Base-by-base conservation (phyloP, 768 basidiomycete genomes). In the Hortiboletus campestris region DNA sequence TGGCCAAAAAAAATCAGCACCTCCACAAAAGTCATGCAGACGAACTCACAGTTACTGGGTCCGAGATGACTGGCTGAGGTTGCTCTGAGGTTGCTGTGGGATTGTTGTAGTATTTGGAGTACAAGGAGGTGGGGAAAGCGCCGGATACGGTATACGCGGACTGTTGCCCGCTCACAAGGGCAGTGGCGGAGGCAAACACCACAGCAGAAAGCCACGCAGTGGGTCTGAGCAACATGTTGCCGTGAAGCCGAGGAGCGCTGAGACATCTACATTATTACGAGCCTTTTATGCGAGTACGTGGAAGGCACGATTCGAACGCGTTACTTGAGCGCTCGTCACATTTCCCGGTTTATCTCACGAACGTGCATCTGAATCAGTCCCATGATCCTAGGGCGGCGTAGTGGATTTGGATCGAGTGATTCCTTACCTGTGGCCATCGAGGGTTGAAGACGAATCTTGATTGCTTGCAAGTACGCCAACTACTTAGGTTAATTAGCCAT, bases 11-110 rank as follows among this genome's bases (percentile, higher is more conserved):
- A n/a, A 20, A 38, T 61, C 19, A 56, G 28, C 20, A 22, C 7
- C 7, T 13, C 0, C 40, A 19, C 11, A 63, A 57, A 53, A 49
- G 17, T 34, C 13, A 35, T n/a, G 19, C 10, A 46, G 10, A 48
- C 7, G 52, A 25, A 6, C 71, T 47, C 48, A 88, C 88, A 28
- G 79, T 78, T 32, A 89, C 80, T 10, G 86, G 84, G 65, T 91
- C 88, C 14, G 86, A 81, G 36, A 91, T 79, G 55, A 89, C 78
- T n/a, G 88, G 89, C 70, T 91, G 89, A 4, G 83, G 83, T 65
- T 91, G 89, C 1, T 78, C 82, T 13, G 80, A 80, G 2, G 89
- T 90, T 32, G 81, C 84, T 1, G 86, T 89, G 32, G 89, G 87
- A 59, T 79, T 72, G 68, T 89, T 89, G 72, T 84, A 88, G 68